Conservation (phyloP, 441 rosid species). For the Gossypium gossypioides region DNA sequence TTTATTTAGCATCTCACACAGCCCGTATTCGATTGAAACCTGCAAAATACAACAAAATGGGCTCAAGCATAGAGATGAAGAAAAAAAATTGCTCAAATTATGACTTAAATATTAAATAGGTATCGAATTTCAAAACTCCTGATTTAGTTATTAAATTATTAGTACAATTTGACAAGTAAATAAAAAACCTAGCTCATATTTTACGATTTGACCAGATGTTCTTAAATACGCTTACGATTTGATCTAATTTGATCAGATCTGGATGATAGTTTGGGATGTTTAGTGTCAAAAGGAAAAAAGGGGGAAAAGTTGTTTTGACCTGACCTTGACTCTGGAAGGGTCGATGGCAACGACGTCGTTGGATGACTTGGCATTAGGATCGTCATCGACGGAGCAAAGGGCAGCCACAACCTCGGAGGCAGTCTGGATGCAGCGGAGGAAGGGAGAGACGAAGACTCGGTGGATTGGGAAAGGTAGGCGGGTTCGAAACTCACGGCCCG, state of each 20-base stretch:
- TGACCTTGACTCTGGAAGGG: conserved; percentile 56
- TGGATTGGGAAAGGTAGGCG: conserved; percentile 46
- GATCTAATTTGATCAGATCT: no score
- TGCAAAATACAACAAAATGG: conserved; percentile 15
- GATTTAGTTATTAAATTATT: no score
- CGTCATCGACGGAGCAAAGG: conserved; percentile 39
- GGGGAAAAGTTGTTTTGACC: not conserved
- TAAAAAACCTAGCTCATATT: no score
- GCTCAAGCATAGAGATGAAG: not conserved
- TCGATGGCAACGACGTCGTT: conserved; percentile 33
- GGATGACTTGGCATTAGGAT: conserved; percentile 25
- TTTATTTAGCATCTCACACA: conserved; percentile 61
- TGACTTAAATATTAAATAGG: no score
- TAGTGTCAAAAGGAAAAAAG: no score
- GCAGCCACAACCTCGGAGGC: conserved; percentile 56
- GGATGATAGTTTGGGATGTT: no score
- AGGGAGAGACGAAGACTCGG: conserved; percentile 79
- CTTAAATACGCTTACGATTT: no score
- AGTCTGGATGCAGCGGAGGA: conserved; percentile 78
- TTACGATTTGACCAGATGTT: no score
- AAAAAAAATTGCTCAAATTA: no score
- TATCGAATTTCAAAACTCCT: no score
- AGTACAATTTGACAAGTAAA: no score
- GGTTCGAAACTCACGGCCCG: conserved; percentile 42
- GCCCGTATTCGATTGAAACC: conserved; percentile 80